These are phyloP conservation scores for Phytophthora quininea DNA, from an alignment of 352 stramenopile species.

Conservation along the genomic window DNA sequence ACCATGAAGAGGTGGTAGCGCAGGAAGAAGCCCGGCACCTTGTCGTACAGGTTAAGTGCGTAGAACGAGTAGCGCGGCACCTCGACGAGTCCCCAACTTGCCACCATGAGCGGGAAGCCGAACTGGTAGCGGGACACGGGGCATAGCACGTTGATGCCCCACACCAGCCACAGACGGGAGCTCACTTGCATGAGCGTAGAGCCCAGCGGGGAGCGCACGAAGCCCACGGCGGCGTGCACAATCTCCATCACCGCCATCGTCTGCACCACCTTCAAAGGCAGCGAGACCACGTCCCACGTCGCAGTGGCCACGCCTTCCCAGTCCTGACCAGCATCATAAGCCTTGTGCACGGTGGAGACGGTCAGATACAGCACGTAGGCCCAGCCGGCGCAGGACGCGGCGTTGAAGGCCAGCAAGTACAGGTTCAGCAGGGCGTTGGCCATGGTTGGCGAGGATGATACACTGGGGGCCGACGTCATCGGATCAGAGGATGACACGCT, in stretches of 20 bases:
- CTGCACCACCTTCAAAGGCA: conserved; percentile 90
- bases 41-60: conserved; percentile 92
- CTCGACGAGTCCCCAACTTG: conserved; percentile 89
- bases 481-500: conserved; percentile 22
- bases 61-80: conserved; percentile 99
- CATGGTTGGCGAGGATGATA: conserved; percentile 43
- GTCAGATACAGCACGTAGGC: conserved; percentile 77
- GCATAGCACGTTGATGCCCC: conserved; percentile 92
- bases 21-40: conserved; percentile 96
- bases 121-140: conserved; percentile 80
- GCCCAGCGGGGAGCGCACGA: conserved; percentile 95
- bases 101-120: conserved; percentile 88
- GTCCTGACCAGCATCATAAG: conserved; percentile 56
- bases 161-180: conserved; percentile 93
- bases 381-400: conserved; percentile 68
- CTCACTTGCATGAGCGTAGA: conserved; percentile 94
- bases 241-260: conserved; percentile 96
- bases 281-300: conserved; percentile 62
- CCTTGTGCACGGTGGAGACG: conserved; percentile 48
- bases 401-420: conserved; percentile 83
- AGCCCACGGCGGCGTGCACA: conserved; percentile 93
- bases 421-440: conserved; percentile 67
- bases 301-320: conserved; percentile 49
- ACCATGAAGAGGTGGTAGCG: conserved; percentile 98
- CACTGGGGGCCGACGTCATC: conserved; percentile 2